A percentile compares a stretch with the other conserved stretches of the same genome.
phyloP scores from a whole-genome alignment of 108 stramenopile species.

The Nitzschia inconspicua region DNA sequence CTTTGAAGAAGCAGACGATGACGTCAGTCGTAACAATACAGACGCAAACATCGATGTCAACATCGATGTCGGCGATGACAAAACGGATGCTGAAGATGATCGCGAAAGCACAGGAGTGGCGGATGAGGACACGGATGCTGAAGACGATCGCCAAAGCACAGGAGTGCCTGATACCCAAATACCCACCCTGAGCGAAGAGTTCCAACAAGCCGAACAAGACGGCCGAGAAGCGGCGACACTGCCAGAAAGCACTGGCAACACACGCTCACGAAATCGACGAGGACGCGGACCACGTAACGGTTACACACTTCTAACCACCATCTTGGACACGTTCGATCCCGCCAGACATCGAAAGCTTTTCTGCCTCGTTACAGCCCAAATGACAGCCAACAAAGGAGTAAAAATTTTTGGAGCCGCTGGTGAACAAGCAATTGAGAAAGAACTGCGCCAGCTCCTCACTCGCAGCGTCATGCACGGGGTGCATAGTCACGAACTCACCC shows the following conservation, averaged over 20 bases:
- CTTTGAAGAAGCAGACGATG: neutral
- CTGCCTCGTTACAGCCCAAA: no score
- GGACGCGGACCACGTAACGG: no score
- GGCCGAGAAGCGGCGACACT: no score
- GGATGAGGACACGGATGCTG: no score
- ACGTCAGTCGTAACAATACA: neutral
- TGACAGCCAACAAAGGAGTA: constrained; percentile 25
- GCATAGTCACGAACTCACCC: constrained; percentile 14
- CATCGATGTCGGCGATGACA: neutral
- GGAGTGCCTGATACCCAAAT: neutral
- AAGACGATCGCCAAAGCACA: neutral
- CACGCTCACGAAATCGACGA: no score
- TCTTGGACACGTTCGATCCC: no score
- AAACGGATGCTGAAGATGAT: neutral
- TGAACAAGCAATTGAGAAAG: constrained; percentile 22
- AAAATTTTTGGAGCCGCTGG: constrained; percentile 37
- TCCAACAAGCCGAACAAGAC: neutral
- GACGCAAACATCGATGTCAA: neutral
- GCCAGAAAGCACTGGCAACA: no score
- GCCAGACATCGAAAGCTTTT: no score
- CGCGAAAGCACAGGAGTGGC: neutral
- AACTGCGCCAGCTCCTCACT: constrained; percentile 41
- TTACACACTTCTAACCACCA: no score
- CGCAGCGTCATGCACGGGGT: constrained; percentile 23
- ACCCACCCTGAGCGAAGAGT: neutral